phyloP scores from a whole-genome alignment of 2,329 filamentous ascomycete genomes.

The Pseudogymnoascus sp. region DNA sequence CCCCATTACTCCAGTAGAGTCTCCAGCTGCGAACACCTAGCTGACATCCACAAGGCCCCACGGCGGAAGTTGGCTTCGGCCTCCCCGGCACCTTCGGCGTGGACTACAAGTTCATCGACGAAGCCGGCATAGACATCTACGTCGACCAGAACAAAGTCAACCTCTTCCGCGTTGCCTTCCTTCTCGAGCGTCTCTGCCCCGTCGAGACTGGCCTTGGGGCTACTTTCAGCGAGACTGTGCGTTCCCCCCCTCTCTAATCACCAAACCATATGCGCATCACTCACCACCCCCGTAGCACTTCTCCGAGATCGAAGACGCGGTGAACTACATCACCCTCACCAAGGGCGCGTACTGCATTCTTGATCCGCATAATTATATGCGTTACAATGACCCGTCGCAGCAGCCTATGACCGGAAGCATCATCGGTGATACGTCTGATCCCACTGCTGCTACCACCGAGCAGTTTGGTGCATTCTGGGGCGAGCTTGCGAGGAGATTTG shows the following conservation, averaged over 20 bases:
- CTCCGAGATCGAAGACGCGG: conserved; percentile 36
- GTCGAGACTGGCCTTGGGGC: conserved; percentile 37
- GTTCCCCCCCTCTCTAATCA: background rate
- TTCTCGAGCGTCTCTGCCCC: conserved; percentile 44
- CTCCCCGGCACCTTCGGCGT: conserved; percentile 42
- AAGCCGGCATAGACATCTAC: conserved; percentile 37
- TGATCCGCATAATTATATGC: conserved; percentile 47
- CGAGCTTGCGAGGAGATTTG: conserved; percentile 39
- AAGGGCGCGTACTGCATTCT: conserved; percentile 40
- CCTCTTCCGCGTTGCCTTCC: conserved; percentile 41
- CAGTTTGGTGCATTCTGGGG: conserved; percentile 43
- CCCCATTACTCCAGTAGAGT: too few relatives aligned
- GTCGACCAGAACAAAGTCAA: conserved; percentile 40
- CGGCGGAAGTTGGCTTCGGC: conserved; percentile 32
- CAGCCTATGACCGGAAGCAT: conserved; percentile 42
- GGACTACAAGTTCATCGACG: conserved; percentile 43
- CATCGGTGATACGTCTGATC: conserved; percentile 40
- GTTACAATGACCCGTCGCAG: conserved; percentile 42
- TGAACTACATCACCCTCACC: conserved; percentile 42
- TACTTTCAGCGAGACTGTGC: conserved; percentile 41
- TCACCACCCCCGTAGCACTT: conserved; percentile 31
- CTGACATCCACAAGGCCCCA: conserved; percentile 17
- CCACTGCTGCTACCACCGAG: conserved; percentile 37
- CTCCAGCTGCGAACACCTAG: background rate
- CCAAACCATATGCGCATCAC: background rate